A percentile compares a stretch with the other conserved stretches of the same genome.
These are phyloP conservation scores for Calonectria montana DNA, from an alignment of 2,329 filamentous ascomycete genomes.

Conservation along the genomic window DNA sequence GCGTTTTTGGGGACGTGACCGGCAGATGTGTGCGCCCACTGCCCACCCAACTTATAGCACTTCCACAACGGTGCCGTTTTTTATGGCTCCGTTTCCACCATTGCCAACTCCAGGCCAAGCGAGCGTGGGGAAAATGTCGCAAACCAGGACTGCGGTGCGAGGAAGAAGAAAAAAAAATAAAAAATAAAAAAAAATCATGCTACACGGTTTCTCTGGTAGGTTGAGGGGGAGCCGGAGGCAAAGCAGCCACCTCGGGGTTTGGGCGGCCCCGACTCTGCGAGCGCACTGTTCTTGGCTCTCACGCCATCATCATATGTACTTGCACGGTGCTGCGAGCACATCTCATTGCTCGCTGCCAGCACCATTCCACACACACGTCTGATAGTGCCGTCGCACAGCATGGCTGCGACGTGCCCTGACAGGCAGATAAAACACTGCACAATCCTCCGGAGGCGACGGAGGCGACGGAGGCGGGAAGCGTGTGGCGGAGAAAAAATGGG, in stretches of 20 bases:
- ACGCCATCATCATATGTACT: not conserved
- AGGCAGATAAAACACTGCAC: conserved; percentile 3
- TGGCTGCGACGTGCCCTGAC: conserved; percentile 1
- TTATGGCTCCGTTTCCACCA: not conserved
- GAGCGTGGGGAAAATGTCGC: not conserved
- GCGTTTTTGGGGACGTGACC: conserved; percentile 5
- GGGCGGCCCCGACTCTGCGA: not conserved
- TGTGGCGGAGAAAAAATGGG: conserved; percentile 11
- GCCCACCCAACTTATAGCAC: not conserved
- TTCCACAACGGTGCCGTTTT: not conserved
- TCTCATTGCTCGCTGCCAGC: not conserved
- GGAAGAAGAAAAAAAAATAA: too few relatives aligned
- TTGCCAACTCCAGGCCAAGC: not conserved
- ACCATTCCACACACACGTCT: conserved; percentile 13
- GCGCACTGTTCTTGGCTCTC: not conserved
- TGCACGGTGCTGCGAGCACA: not conserved
- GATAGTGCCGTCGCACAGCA: conserved; percentile 16
- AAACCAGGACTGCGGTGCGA: not conserved
- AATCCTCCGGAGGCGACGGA: conserved; percentile 17
- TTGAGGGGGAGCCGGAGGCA: not conserved
- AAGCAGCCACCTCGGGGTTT: not conserved
- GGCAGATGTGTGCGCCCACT: conserved; percentile 12
- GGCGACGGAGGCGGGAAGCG: conserved; percentile 4
- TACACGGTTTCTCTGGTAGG: not conserved
- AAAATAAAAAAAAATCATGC: not conserved